phyloP scores from a whole-genome alignment of 495 filamentous ascomycete species.

The Saxophila tyrrhenica region DNA sequence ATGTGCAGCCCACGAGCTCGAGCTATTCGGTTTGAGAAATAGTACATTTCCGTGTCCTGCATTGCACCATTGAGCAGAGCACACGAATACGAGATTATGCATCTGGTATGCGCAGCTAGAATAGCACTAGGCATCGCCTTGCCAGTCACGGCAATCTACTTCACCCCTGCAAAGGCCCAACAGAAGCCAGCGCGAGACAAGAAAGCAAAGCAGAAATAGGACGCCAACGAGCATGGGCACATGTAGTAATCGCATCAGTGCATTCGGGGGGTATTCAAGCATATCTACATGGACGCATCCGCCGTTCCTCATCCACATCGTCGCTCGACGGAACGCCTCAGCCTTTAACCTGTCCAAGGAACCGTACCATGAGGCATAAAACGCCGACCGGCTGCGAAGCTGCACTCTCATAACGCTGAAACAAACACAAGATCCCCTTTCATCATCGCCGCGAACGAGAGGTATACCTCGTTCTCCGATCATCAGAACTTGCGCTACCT shows the following conservation, averaged over 20 bases:
- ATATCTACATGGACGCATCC: not conserved
- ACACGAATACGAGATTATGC: not conserved
- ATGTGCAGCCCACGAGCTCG: no score
- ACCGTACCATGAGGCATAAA: not conserved
- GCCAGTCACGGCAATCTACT: not conserved
- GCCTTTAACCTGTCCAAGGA: not conserved
- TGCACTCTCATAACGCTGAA: not conserved
- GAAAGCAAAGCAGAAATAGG: not conserved
- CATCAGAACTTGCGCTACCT: slow-evolving; percentile 31
- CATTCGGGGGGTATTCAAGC: not conserved
- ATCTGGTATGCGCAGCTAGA: not conserved
- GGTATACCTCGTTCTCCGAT: slow-evolving; percentile 27
- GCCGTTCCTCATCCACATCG: not conserved
- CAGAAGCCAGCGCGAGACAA: not conserved
- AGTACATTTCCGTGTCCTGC: no score
- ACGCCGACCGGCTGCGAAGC: not conserved
- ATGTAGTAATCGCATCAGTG: not conserved
- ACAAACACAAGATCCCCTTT: not conserved
- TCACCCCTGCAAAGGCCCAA: not conserved
- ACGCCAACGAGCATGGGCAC: not conserved
- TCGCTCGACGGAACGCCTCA: not conserved
- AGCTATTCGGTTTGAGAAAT: no score
- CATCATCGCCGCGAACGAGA: slow-evolving; percentile 23
- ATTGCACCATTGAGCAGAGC: no score
- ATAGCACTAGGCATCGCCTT: not conserved